Conservation (phyloP, 1,284 basidiomycete genomes). For the Ceraceosorus bombacis region DNA sequence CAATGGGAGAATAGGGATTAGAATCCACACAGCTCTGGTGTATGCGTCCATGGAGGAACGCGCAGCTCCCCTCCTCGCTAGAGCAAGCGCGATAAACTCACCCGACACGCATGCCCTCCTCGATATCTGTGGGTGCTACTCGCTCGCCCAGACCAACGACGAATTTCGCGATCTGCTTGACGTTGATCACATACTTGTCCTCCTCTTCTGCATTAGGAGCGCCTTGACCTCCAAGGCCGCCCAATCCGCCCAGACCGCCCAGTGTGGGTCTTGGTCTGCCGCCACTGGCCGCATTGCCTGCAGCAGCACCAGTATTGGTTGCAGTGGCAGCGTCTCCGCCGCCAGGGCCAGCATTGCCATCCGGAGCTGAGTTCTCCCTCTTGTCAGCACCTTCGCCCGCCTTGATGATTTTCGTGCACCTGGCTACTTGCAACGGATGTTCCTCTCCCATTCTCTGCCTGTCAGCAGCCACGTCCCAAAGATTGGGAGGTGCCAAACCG, state of each 20-base stretch:
- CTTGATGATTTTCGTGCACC: conserved; percentile 97
- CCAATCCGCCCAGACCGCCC: conserved; percentile 26
- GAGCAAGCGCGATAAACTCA: conserved; percentile 51
- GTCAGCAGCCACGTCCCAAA: conserved; percentile 67
- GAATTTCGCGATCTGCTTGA: conserved; percentile 99
- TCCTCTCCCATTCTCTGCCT: conserved; percentile 79
- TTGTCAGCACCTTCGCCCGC: conserved; percentile 46
- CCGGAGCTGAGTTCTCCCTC: background rate
- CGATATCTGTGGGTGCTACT: conserved; percentile 94
- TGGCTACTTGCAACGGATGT: conserved; percentile 89
- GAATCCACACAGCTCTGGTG: background rate
- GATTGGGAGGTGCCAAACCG: conserved; percentile 87
- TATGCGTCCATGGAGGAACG: too few species aligned
- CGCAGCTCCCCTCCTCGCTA: too few species aligned
- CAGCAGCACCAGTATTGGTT: conserved; percentile 1
- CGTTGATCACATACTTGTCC: conserved; percentile 97
- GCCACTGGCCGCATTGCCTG: background rate
- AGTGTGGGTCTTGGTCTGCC: background rate
- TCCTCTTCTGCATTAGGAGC: conserved; percentile 78
- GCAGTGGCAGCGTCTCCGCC: conserved; percentile 8
- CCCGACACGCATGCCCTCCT: conserved; percentile 99
- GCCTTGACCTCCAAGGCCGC: conserved; percentile 29
- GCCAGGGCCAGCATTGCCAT: background rate
- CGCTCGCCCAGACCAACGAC: conserved; percentile 94
- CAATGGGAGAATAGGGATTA: background rate